A percentile compares a stretch with the other conserved stretches of the same genome.
Evolutionary conservation across 2,329 filamentous ascomycete species (phyloP).

Genomic region (Plectosphaerella cucumerina): DNA sequence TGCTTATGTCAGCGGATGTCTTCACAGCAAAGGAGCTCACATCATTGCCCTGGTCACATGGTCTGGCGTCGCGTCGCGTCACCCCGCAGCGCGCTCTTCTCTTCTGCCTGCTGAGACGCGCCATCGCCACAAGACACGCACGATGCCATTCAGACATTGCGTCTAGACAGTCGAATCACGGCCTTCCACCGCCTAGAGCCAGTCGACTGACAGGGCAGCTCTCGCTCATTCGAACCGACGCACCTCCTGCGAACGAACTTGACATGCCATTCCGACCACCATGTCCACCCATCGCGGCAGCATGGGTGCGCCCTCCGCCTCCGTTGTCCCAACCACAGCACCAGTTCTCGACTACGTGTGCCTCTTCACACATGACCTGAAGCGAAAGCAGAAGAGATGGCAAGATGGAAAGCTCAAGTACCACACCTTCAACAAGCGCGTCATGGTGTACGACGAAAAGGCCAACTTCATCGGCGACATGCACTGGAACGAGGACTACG

Average conservation of each 20-base stretch:
- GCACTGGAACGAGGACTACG: constrained; percentile 68
- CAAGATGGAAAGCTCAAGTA: constrained; percentile 86
- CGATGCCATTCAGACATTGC: too few relatives aligned
- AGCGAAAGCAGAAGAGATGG: constrained; percentile 87
- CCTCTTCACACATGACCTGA: constrained; percentile 81
- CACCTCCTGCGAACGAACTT: not conserved
- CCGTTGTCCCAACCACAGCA: constrained; percentile 54
- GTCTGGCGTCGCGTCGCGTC: not conserved
- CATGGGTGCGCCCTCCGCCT: not conserved
- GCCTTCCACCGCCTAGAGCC: too few relatives aligned
- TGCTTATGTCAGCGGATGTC: not conserved
- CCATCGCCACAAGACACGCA: too few relatives aligned
- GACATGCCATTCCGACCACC: not conserved
- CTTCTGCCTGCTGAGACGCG: too few relatives aligned
- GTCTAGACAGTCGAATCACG: too few relatives aligned
- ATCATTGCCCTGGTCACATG: not conserved
- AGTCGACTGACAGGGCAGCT: not conserved
- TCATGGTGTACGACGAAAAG: constrained; percentile 84
- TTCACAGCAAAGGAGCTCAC: not conserved
- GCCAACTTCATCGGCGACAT: constrained; percentile 80
- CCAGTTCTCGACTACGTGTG: constrained; percentile 78
- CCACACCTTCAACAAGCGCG: constrained; percentile 84
- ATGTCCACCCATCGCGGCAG: not conserved
- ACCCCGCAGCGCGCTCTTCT: too few relatives aligned
- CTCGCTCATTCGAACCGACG: not conserved